phyloP scores from a whole-genome alignment of 1,284 basidiomycete species.

The Puccinia hordei region DNA sequence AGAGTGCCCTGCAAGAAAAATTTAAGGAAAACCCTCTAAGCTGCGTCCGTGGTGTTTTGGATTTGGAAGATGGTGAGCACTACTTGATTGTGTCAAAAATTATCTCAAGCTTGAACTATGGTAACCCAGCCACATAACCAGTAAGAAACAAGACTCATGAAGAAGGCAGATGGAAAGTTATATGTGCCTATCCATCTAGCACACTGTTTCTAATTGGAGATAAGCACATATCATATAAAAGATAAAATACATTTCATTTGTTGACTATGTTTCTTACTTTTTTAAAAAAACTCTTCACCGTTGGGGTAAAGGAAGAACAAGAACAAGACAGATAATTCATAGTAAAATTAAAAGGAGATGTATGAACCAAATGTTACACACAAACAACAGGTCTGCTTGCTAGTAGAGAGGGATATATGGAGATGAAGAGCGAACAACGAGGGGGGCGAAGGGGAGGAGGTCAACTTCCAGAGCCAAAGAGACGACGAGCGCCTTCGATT shows the following conservation, averaged over 20 bases:
- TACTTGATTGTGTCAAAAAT: too few relatives aligned
- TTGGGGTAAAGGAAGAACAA: not conserved
- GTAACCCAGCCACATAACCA: too few relatives aligned
- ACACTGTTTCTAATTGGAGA: too few relatives aligned
- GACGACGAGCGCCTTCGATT: slow-evolving; percentile 69
- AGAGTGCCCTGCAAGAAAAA: too few relatives aligned
- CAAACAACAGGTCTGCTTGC: not conserved
- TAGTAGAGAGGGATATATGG: not conserved
- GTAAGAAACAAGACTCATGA: too few relatives aligned
- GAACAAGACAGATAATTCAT: not conserved
- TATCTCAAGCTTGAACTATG: too few relatives aligned
- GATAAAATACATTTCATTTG: slow-evolving; percentile 1
- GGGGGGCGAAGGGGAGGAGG: not conserved
- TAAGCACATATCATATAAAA: too few relatives aligned
- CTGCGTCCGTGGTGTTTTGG: too few relatives aligned
- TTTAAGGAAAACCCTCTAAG: too few relatives aligned
- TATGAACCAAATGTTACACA: not conserved
- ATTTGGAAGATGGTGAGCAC: too few relatives aligned
- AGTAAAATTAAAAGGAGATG: not conserved
- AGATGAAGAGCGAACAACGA: not conserved
- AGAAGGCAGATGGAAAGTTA: too few relatives aligned
- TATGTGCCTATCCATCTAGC: too few relatives aligned
- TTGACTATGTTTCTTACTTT: not conserved
- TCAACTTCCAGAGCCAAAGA: slow-evolving; percentile 27
- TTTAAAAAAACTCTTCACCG: not conserved